Base-by-base conservation (phyloP, 179 eudicot genomes). In the Amaranthus tricolor region DNA sequence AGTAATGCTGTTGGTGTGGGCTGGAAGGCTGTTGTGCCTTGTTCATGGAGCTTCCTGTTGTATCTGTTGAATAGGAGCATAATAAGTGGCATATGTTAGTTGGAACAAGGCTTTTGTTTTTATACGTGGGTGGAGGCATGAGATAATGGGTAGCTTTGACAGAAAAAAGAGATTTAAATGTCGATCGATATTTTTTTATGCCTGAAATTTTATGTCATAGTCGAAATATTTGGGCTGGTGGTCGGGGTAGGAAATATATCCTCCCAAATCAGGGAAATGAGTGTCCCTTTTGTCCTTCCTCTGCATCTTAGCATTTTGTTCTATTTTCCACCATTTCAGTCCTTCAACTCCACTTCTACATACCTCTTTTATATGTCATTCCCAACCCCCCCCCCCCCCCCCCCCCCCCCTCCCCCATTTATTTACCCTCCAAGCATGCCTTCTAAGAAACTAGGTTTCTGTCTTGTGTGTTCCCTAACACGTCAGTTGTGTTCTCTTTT, bases 71-170 rank as follows among this genome's bases (percentile, higher is more conserved):
- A 44, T 64, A 16, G 31, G 21, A 44, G 24, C 24, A 44, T 64
- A 16, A 61, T 61, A 44, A 21, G 31, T 61, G 15, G 65, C 16
- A 24, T 31, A 13, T 64, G 0, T 45, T 64, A 51, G 13, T 65
- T 47, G 31, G 20, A 43, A n/a, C 13, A 54, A 12, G 5, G 58
- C 58, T 21, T 21, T 8, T 60, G 16, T 55, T 55, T 12, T 13
- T 55, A 55, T 55, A 15, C 7, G 14, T 62, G 66, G 66, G 21
- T 9, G 62, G 21, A 59, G 62, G 62, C 62, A 59, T 59, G 62
- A 31, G 62, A 59, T 20, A 19, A 20, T 54, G n/a, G 58, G 58
- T 54, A 17, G 58, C 14, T 15, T 54, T 54, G 58, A 54, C 16
- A 17, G n/a, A 54, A 54, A 17, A 54, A 1, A 1, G 40, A 31